Evolutionary conservation across 352 stramenopile genomes (phyloP).

Genomic region (Thraustotheca clavata): DNA sequence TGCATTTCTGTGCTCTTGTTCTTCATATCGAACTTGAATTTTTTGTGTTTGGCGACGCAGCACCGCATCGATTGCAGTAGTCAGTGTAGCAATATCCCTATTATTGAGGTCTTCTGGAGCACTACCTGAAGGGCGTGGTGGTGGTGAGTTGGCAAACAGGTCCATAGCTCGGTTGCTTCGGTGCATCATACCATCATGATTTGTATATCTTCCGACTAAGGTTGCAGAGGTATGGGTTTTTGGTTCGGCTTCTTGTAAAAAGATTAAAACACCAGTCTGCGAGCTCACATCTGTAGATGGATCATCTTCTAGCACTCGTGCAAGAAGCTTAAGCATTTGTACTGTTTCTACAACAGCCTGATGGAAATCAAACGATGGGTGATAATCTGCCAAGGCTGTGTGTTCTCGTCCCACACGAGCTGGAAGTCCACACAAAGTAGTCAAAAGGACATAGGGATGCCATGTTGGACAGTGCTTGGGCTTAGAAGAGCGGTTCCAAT

Average conservation of each 20-base stretch:
- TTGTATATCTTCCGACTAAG: slow-evolving; percentile 67
- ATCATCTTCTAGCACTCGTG: slow-evolving; percentile 60
- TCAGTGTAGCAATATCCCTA: slow-evolving; percentile 22
- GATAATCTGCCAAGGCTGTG: slow-evolving; percentile 57
- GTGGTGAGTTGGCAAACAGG: slow-evolving; percentile 30
- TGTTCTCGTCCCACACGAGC: slow-evolving; percentile 70
- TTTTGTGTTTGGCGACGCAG: slow-evolving; percentile 1
- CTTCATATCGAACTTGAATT: slow-evolving; percentile 19
- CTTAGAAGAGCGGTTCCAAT: slow-evolving; percentile 61
- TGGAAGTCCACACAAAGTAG: slow-evolving; percentile 79
- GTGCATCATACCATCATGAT: slow-evolving; percentile 25
- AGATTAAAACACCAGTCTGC: slow-evolving; percentile 39
- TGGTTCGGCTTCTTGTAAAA: slow-evolving; percentile 15
- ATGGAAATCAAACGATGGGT: slow-evolving; percentile 50
- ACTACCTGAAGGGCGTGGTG: background rate
- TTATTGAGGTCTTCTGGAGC: background rate
- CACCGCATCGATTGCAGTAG: slow-evolving; percentile 25
- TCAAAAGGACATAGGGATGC: slow-evolving; percentile 77
- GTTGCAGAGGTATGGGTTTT: slow-evolving; percentile 25
- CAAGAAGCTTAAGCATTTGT: slow-evolving; percentile 75
- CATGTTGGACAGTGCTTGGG: slow-evolving; percentile 73
- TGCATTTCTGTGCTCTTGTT: slow-evolving; percentile 31
- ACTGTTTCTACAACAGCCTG: slow-evolving; percentile 69
- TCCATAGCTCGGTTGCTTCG: slow-evolving; percentile 59
- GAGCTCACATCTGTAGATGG: slow-evolving; percentile 49